Base-by-base conservation (phyloP, 495 filamentous ascomycete genomes). In the Neurospora hispaniola region DNA sequence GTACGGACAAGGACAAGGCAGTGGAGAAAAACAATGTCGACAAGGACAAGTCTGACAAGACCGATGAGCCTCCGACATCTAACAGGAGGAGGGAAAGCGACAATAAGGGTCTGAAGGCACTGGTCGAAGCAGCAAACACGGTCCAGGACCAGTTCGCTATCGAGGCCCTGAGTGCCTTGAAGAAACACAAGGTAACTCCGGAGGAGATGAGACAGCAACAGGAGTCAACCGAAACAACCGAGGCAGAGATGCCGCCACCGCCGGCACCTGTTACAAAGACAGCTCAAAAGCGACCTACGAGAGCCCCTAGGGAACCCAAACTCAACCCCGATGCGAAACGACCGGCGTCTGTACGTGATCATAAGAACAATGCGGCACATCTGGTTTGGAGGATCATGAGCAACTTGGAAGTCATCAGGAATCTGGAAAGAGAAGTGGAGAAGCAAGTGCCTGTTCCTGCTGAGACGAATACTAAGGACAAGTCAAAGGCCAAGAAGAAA, bases 331-430 rank as follows among this genome's bases (percentile, higher is more conserved):
- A 80, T 18, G 78, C 80, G 10, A 81, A 80, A 71, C 75, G 79
- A 8, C 81, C 81, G 1, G 76, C 75, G 11, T 78, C 80, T 0
- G 66, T 79, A 39, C 81, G 81, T 4, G 80, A 82, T 41, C 74
- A 82, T 48, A 82, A 80, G 72, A 73, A 72, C 14, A 83, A 83
- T 73, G 77, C 78, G 14, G 76, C 82, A 18, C 81, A 80, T 72
- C 75, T 79, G n/a, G 74, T 75, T 6, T 75, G 75, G 54, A 81
- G 80, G 42, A 82, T 83, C 39, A 27, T 76, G 66, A 20, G 70
- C 0, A 72, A 79, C 7, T 40, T 79, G 35, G 54, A 66, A 11
- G 27, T 66, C 27, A 31, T 66, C 14, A 31, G 54, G 27, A 66
- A 66, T 9, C 3, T 66, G 27, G 27, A 66, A 1, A 66, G 0